These are phyloP conservation scores for Fusarium liriodendri DNA, from an alignment of 2,329 filamentous ascomycete genomes.

Conservation along the genomic window DNA sequence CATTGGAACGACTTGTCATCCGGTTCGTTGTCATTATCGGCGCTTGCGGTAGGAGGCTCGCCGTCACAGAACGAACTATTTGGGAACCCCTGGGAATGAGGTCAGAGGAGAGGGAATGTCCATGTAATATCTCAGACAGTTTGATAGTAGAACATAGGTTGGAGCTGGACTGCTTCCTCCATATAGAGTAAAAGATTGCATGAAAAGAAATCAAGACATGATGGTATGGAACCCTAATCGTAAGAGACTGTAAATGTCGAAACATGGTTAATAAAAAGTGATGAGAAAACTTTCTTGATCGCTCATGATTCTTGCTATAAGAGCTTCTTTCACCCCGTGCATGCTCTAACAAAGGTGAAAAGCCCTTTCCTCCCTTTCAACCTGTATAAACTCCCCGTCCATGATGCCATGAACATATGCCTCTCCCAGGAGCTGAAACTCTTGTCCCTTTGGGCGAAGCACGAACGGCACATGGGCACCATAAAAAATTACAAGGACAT, in stretches of 20 bases:
- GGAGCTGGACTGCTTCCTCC: too few species aligned
- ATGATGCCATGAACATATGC: not conserved
- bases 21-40: too few species aligned
- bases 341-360: not conserved
- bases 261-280: too few species aligned
- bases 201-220: too few species aligned
- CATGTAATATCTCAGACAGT: not conserved
- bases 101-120: not conserved
- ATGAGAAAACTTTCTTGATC: too few species aligned
- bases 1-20: not conserved
- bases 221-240: too few species aligned
- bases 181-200: too few species aligned
- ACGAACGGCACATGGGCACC: not conserved
- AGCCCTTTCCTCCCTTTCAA: not conserved
- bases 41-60: not conserved
- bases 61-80: not conserved
- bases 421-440: not conserved
- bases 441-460: not conserved
- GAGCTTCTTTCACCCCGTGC: not conserved
- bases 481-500: not conserved
- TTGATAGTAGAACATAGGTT: not conserved
- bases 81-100: not conserved
- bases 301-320: too few species aligned
- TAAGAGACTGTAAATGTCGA: too few species aligned
- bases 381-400: not conserved